These are phyloP conservation scores for Bipolaris sorokiniana DNA, from an alignment of 2,329 filamentous ascomycete species.

Conservation along the genomic window DNA sequence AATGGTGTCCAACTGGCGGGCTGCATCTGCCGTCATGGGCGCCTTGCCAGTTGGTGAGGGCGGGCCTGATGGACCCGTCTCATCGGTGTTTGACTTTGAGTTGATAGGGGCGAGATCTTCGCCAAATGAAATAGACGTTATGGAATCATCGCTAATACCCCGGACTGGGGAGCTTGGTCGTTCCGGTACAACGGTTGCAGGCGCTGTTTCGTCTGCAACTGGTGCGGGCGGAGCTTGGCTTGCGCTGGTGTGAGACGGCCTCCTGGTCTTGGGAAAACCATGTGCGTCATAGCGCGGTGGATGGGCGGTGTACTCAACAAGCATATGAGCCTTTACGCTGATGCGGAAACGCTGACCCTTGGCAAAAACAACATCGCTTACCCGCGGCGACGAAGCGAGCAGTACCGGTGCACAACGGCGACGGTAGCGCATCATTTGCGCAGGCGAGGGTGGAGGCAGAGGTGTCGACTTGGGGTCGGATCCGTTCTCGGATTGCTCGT, in stretches of 20 bases:
- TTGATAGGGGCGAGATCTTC: slow-evolving; percentile 38
- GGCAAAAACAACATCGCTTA: slow-evolving; percentile 54
- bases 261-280: slow-evolving; percentile 40
- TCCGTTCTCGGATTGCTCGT: slow-evolving; percentile 26
- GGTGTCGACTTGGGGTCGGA: slow-evolving; percentile 44
- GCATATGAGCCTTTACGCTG: slow-evolving; percentile 51
- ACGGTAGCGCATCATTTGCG: slow-evolving; percentile 54
- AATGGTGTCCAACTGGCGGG: slow-evolving; percentile 25
- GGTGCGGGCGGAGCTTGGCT: slow-evolving; percentile 5
- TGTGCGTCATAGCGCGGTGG: slow-evolving; percentile 55
- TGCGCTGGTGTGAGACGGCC: slow-evolving; percentile 15
- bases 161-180: slow-evolving; percentile 39
- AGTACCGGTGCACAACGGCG: slow-evolving; percentile 56
- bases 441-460: slow-evolving; percentile 37
- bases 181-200: slow-evolving; percentile 11
- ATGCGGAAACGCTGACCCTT: slow-evolving; percentile 53
- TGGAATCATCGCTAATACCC: slow-evolving; percentile 40
- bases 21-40: slow-evolving; percentile 34
- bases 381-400: slow-evolving; percentile 51
- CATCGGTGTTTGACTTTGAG: slow-evolving; percentile 32
- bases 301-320: slow-evolving; percentile 51
- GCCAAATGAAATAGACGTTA: slow-evolving; percentile 42
- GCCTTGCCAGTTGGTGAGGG: slow-evolving; percentile 34
- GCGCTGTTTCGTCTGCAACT: slow-evolving; percentile 6
- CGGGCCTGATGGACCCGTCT: slow-evolving; percentile 29